These are phyloP conservation scores for Naumovozyma baii DNA, from an alignment of 805 yeast species.

Conservation along the genomic window DNA sequence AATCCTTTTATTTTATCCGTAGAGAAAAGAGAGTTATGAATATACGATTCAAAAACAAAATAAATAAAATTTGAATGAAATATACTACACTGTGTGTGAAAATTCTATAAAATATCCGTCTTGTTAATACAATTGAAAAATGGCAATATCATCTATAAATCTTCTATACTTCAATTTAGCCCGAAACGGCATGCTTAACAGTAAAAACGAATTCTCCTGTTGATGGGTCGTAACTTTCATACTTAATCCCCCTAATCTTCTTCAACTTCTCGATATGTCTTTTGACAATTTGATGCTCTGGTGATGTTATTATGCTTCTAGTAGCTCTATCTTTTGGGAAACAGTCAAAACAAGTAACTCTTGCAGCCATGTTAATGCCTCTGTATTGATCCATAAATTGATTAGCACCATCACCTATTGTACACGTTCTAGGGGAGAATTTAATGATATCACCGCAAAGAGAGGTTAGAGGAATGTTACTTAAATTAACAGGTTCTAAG, in stretches of 20 bases:
- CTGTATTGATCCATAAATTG: constrained; percentile 60
- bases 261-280: constrained; percentile 62
- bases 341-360: constrained; percentile 65
- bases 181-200: not conserved
- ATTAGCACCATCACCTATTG: constrained; percentile 60
- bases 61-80: no score
- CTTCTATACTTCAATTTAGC: no score
- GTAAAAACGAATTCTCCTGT: constrained; percentile 63
- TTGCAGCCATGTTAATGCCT: constrained; percentile 71
- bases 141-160: no score
- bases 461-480: constrained; percentile 49
- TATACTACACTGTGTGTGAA: no score
- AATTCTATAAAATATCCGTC: no score
- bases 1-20: no score
- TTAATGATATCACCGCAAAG: constrained; percentile 56
- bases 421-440: constrained; percentile 50
- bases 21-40: no score
- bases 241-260: constrained; percentile 44
- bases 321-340: constrained; percentile 68
- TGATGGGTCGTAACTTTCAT: constrained; percentile 64
- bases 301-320: constrained; percentile 63
- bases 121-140: no score
- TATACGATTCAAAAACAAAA: constrained; percentile 1
- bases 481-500: constrained; percentile 70
- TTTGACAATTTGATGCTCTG: constrained; percentile 58